Evolutionary conservation across 495 filamentous ascomycete genomes (phyloP).

Genomic region (Trichodelitschia bisporula): DNA sequence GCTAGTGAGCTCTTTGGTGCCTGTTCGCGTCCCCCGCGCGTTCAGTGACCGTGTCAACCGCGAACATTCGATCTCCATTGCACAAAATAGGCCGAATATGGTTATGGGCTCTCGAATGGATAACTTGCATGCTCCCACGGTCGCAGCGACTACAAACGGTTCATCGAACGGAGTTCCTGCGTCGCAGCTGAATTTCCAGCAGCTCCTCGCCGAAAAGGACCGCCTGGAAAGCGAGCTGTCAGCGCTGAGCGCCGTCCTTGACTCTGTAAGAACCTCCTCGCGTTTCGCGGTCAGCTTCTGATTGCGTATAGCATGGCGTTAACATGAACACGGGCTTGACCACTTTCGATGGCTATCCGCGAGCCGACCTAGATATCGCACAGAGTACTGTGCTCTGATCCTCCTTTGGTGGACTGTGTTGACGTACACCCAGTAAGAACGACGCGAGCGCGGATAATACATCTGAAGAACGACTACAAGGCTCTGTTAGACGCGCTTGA

Average conservation of each 20-base stretch:
- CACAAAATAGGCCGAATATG: not conserved
- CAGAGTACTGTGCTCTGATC: constrained; percentile 36
- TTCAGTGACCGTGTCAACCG: no score
- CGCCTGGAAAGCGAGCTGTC: constrained; percentile 62
- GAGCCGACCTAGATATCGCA: constrained; percentile 83
- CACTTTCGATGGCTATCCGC: constrained; percentile 80
- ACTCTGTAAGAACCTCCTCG: constrained; percentile 35
- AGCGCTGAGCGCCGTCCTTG: constrained; percentile 61
- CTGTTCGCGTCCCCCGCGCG: no score
- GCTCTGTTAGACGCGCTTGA: constrained; percentile 64
- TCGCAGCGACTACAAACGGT: constrained; percentile 16
- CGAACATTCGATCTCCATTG: not conserved
- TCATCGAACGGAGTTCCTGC: constrained; percentile 11
- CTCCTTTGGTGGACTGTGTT: constrained; percentile 1
- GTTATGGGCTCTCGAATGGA: constrained; percentile 11
- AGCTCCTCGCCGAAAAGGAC: constrained; percentile 52
- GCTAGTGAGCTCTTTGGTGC: no score
- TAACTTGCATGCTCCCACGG: constrained; percentile 19
- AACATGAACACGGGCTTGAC: constrained; percentile 77
- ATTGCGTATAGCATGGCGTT: constrained; percentile 47
- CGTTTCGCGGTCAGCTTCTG: constrained; percentile 1
- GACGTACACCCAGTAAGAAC: constrained; percentile 42
- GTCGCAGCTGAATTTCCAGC: constrained; percentile 15
- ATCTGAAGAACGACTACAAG: constrained; percentile 82
- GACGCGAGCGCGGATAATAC: constrained; percentile 70